Evolutionary conservation across 179 eudicot genomes (phyloP).

Genomic region (Actinidia polygama): DNA sequence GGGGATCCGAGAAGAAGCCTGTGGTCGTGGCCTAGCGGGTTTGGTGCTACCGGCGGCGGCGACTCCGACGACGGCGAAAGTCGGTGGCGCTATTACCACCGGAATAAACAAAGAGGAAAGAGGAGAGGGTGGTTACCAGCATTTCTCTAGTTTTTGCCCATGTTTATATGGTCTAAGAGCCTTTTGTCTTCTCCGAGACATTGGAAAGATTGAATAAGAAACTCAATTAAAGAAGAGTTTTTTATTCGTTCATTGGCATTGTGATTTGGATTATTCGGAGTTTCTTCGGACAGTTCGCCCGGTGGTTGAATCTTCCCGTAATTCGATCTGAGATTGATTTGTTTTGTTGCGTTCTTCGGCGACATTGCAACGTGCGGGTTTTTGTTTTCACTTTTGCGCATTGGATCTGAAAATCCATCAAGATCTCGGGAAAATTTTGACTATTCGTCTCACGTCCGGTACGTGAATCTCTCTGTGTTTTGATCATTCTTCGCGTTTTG

Average conservation of each 20-base stretch:
- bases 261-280: conserved; percentile 17
- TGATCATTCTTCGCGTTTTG: background rate
- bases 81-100: background rate
- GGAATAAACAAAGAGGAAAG: conserved; percentile 5
- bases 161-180: conserved; percentile 3
- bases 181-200: conserved; percentile 22
- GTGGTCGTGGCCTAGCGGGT: conserved; percentile 7
- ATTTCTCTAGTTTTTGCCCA: conserved; percentile 18
- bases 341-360: conserved; percentile 26
- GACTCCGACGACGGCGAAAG: conserved; percentile 3
- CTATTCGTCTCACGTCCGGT: background rate
- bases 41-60: background rate
- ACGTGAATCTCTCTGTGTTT: conserved; percentile 7
- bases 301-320: conserved; percentile 9
- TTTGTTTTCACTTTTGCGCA: conserved; percentile 5
- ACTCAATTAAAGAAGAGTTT: background rate
- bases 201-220: background rate
- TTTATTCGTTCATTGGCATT: background rate
- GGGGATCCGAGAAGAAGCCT: background rate
- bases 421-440: background rate
- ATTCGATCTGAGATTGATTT: background rate
- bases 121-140: conserved; percentile 2
- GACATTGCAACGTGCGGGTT: conserved; percentile 33
- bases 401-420: conserved; percentile 18
- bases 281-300: conserved; percentile 16